Evolutionary conservation across 2,329 filamentous ascomycete species (phyloP).

Genomic region (Piedraia hortae): DNA sequence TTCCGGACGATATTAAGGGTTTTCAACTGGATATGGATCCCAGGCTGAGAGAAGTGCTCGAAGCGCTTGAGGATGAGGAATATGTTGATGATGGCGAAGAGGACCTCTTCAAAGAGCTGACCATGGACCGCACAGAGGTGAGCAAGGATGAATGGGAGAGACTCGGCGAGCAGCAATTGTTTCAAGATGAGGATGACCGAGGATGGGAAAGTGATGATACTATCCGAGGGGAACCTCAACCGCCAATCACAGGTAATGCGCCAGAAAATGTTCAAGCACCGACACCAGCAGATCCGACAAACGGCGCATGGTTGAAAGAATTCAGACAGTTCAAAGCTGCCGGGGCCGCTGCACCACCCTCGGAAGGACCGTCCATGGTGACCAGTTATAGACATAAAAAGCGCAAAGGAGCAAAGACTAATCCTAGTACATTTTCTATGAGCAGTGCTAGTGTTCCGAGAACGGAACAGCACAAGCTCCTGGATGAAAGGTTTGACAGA

Average conservation of each 20-base stretch:
- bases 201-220: constrained; percentile 93
- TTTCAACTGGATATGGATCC: constrained; percentile 98
- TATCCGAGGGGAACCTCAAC: constrained; percentile 29
- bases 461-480: constrained; percentile 58
- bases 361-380: constrained; percentile 40
- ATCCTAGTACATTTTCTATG: constrained; percentile 72
- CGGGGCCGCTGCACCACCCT: constrained; percentile 28
- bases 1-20: constrained; percentile 73
- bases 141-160: constrained; percentile 55
- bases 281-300: constrained; percentile 15
- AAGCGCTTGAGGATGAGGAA: constrained; percentile 83
- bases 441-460: constrained; percentile 64
- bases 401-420: constrained; percentile 79
- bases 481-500: constrained; percentile 77
- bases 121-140: constrained; percentile 42
- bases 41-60: constrained; percentile 62
- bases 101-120: constrained; percentile 54
- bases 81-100: constrained; percentile 55
- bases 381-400: constrained; percentile 52
- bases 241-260: constrained; percentile 18
- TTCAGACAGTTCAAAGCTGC: constrained; percentile 65
- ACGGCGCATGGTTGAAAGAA: constrained; percentile 69
- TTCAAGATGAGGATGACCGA: constrained; percentile 30
- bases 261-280: constrained; percentile 11
- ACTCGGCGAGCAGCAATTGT: constrained; percentile 11